A percentile compares a stretch with the other conserved stretches of the same genome.
phyloP scores from a whole-genome alignment of 352 stramenopile genomes.

The Phytopythium oedochilum region DNA sequence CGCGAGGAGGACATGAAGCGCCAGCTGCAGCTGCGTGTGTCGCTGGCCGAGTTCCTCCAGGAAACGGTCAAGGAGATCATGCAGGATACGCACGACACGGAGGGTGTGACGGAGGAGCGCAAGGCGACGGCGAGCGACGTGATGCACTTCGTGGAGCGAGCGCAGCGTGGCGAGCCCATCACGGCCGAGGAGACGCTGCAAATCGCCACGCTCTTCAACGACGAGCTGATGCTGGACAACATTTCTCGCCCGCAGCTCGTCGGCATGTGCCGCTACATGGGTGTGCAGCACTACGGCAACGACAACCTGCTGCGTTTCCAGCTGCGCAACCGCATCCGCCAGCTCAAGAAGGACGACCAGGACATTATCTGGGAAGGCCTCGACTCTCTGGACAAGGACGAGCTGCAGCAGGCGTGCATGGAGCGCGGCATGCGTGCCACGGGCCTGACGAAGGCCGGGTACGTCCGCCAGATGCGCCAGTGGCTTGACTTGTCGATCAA shows the following conservation, averaged over 20 bases:
- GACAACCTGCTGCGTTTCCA: conserved; percentile 97
- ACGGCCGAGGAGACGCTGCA: conserved; percentile 78
- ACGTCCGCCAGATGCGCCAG: conserved; percentile 94
- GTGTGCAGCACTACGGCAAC: conserved; percentile 94
- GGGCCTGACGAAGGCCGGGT: conserved; percentile 95
- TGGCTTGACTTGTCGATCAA: conserved; percentile 98
- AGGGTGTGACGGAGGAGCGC: conserved; percentile 72
- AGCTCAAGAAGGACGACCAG: conserved; percentile 97
- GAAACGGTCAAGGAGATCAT: conserved; percentile 93
- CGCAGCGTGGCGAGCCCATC: conserved; percentile 71
- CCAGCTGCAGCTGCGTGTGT: conserved; percentile 94
- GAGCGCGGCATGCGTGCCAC: conserved; percentile 97
- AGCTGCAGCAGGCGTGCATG: conserved; percentile 95
- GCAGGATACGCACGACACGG: conserved; percentile 75
- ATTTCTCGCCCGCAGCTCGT: conserved; percentile 96
- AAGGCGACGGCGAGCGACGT: conserved; percentile 80
- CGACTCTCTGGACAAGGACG: conserved; percentile 96
- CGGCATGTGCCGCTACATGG: conserved; percentile 97
- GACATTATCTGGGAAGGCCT: conserved; percentile 99
- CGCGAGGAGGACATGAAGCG: conserved; percentile 98
- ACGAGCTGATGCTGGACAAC: conserved; percentile 98
- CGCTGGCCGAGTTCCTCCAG: conserved; percentile 96
- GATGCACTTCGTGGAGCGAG: conserved; percentile 80
- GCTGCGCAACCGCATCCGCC: conserved; percentile 89
- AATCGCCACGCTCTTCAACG: conserved; percentile 94